Conservation (phyloP, 2,329 filamentous ascomycete species). For the Fusarium sp. region DNA sequence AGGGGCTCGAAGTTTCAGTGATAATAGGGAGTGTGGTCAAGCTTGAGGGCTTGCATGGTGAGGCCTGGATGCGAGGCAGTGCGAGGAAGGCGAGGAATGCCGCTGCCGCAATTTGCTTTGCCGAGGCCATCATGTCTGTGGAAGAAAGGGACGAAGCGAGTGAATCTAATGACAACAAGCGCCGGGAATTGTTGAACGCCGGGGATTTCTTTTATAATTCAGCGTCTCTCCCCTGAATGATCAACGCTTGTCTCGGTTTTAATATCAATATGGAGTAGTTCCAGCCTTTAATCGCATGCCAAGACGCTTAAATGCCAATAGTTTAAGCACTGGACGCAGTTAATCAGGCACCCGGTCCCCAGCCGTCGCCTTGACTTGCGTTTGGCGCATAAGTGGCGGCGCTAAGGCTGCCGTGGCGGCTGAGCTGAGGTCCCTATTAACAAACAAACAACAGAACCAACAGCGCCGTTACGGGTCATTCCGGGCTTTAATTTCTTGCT, state of each 20-base stretch:
- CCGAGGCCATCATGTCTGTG: background rate
- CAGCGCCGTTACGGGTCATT: background rate
- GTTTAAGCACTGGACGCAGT: background rate
- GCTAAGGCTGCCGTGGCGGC: background rate
- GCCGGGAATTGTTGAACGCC: background rate
- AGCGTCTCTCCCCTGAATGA: background rate
- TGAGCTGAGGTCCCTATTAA: background rate
- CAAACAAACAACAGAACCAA: background rate
- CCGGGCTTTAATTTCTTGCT: background rate
- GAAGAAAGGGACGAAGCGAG: background rate
- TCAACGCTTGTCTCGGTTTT: background rate
- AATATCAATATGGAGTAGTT: background rate
- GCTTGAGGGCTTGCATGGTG: background rate
- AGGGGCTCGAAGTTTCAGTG: background rate
- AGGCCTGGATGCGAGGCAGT: background rate
- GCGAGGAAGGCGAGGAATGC: background rate
- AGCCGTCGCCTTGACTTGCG: background rate
- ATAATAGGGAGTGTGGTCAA: background rate
- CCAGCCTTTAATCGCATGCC: background rate
- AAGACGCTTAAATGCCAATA: background rate
- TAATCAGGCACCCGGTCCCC: background rate
- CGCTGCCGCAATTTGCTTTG: background rate
- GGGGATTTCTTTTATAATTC: background rate
- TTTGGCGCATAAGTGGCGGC: background rate
- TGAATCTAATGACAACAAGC: background rate